Evolutionary conservation across 2,329 filamentous ascomycete genomes (phyloP).

Genomic region (Didymella exigua): DNA sequence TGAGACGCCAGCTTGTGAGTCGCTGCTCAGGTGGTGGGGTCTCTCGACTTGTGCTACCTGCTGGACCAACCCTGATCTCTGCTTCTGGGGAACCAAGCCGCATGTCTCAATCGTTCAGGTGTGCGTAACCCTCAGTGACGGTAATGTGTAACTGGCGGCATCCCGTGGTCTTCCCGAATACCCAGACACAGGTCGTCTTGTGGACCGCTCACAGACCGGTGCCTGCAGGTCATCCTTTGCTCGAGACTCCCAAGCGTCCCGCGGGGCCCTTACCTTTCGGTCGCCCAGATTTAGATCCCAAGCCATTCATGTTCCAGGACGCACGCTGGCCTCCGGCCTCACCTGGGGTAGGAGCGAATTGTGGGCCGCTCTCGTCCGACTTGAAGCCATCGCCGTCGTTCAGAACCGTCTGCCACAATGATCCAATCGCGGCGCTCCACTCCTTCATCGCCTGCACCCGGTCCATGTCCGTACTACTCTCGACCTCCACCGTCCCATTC

Average conservation of each 20-base stretch:
- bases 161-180: conserved; percentile 38
- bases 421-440: conserved; percentile 72
- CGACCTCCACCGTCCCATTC: conserved; percentile 80
- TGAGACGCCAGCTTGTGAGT: conserved; percentile 38
- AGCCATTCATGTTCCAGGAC: conserved; percentile 37
- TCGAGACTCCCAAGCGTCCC: conserved; percentile 44
- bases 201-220: conserved; percentile 35
- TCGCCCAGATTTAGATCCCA: conserved; percentile 39
- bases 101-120: conserved; percentile 47
- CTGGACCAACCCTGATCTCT: conserved; percentile 31
- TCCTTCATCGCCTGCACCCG: conserved; percentile 74
- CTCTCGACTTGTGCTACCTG: conserved; percentile 41
- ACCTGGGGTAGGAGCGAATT: conserved; percentile 38
- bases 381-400: conserved; percentile 77
- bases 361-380: conserved; percentile 52
- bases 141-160: conserved; percentile 39
- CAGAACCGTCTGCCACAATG: conserved; percentile 74
- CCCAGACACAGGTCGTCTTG: conserved; percentile 42
- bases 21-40: conserved; percentile 22
- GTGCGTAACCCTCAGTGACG: conserved; percentile 36
- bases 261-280: conserved; percentile 47
- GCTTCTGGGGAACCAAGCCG: conserved; percentile 30
- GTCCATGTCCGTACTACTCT: conserved; percentile 73
- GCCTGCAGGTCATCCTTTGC: conserved; percentile 50
- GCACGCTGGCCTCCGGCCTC: conserved; percentile 34